Conservation (phyloP, 2,329 filamentous ascomycete species). For the Claviceps capensis region DNA sequence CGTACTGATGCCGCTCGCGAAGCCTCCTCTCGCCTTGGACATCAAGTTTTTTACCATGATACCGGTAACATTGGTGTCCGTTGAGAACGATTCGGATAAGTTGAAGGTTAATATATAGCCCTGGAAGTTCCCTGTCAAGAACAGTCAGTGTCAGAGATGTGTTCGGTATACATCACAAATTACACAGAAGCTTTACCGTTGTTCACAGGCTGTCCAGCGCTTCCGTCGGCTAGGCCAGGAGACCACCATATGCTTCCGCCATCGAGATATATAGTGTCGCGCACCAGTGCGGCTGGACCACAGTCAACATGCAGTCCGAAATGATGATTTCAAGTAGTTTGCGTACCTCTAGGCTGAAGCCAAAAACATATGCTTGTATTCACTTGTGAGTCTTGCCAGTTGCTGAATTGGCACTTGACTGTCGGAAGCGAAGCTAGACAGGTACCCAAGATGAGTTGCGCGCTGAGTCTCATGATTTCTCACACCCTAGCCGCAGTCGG, state of each 20-base stretch:
- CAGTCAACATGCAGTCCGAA: background rate
- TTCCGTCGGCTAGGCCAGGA: slow-evolving; percentile 33
- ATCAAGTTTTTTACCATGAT: slow-evolving; percentile 31
- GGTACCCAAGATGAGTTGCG: slow-evolving; percentile 7
- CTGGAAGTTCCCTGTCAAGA: slow-evolving; percentile 31
- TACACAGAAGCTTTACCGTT: slow-evolving; percentile 25
- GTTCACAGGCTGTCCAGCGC: slow-evolving; percentile 11
- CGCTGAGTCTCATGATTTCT: slow-evolving; percentile 10
- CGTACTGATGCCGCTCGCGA: slow-evolving; percentile 36
- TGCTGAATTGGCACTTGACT: slow-evolving; percentile 25
- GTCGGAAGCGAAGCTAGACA: slow-evolving; percentile 8
- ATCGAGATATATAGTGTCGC: slow-evolving; percentile 52
- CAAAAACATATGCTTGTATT: slow-evolving; percentile 48
- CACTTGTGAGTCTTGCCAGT: slow-evolving; percentile 37
- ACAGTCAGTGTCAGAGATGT: slow-evolving; percentile 3
- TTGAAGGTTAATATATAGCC: slow-evolving; percentile 45
- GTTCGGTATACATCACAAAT: no score
- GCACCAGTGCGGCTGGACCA: slow-evolving; percentile 37
- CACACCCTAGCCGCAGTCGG: background rate
- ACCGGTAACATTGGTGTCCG: slow-evolving; percentile 34
- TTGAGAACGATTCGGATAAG: slow-evolving; percentile 42
- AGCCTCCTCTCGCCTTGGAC: slow-evolving; percentile 31
- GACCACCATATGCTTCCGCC: slow-evolving; percentile 45
- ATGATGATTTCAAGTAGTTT: background rate
- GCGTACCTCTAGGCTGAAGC: slow-evolving; percentile 29